Conservation (phyloP, 352 stramenopile genomes). For the Pythium phragmiticola region DNA sequence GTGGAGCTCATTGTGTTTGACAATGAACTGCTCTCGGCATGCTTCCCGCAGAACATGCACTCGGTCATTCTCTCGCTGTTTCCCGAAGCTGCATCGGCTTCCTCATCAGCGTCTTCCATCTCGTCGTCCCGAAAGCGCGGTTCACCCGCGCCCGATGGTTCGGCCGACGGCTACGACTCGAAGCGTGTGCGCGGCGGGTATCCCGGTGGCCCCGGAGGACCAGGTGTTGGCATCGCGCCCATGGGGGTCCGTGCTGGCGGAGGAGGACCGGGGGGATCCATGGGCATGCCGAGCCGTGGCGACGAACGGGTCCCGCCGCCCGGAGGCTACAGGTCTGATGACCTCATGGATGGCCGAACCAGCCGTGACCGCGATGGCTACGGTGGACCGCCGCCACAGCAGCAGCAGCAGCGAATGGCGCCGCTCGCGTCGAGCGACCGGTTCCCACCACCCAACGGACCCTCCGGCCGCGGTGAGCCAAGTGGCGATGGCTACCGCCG, state of each 20-base stretch:
- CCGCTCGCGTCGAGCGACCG: slow-evolving; percentile 15
- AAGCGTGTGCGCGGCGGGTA: slow-evolving; percentile 33
- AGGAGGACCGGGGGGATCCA: neutral
- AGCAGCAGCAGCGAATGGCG: slow-evolving; percentile 17
- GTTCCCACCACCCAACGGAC: slow-evolving; percentile 8
- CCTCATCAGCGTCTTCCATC: neutral
- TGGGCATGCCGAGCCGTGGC: slow-evolving; percentile 8
- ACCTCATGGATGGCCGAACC: slow-evolving; percentile 2
- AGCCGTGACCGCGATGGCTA: slow-evolving; percentile 21
- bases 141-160: neutral
- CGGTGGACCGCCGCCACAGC: slow-evolving; percentile 10
- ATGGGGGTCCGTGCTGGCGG: slow-evolving; percentile 21
- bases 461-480: slow-evolving; percentile 13
- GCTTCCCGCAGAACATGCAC: slow-evolving; percentile 76
- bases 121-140: slow-evolving; percentile 28
- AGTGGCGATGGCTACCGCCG: slow-evolving; percentile 23
- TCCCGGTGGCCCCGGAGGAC: neutral
- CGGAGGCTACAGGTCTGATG: slow-evolving; percentile 5
- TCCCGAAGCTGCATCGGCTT: slow-evolving; percentile 25
- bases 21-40: slow-evolving; percentile 51
- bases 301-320: slow-evolving; percentile 22
- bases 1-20: slow-evolving; percentile 74
- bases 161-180: slow-evolving; percentile 28
- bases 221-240: slow-evolving; percentile 1
- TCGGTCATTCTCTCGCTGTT: slow-evolving; percentile 70